Base-by-base conservation (phyloP, 306 rosid genomes). In the Acacia crassicarpa region DNA sequence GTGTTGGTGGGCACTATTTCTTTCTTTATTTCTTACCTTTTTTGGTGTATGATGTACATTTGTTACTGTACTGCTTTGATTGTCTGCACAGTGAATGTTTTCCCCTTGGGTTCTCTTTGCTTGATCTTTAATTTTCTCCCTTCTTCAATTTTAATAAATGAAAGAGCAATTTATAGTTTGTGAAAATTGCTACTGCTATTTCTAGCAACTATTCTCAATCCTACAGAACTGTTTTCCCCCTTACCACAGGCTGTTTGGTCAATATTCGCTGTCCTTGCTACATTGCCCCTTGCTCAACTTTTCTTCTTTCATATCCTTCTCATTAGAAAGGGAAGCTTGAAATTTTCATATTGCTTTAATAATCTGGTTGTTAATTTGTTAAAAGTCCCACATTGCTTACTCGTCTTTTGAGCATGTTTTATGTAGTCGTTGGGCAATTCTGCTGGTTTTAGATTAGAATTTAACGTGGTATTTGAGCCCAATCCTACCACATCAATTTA, bases 221-320 rank as follows among this genome's bases (percentile, higher is more conserved):
- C 20, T 30, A 54, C 2, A 3, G 4, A 17, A 30, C 77, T 44
- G 9, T 38, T 41, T 27, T 9, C 2, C 30, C 16, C 53, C 33
- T 77, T 79, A 49, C 81, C 80, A 54, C 81, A 92, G 98, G 92
- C 86, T 41, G 74, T 88, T 30, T 94, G 98, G 83, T 90, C 93
- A 51, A 82, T 91, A 73, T 86, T 94, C 90, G 95, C 98, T 15
- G 86, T 94, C 95, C 67, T 90, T 41, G 97, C 95, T 38, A 92
- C 98, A 66, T 81, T 94, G 73, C 98, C 97, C 7, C 91, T 94
- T 56, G 94, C 87, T 25, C 98, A 94, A 80, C 97, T 94, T 61
- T 90, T 94, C 92, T 94, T 86, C 84, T 94, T 94, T 76, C 98
- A 94, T 78, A 89, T 94, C 85, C 97, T 94, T 78, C 95, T 94